Conservation (phyloP, 495 filamentous ascomycete species). For the Achaetomiella virescens region DNA sequence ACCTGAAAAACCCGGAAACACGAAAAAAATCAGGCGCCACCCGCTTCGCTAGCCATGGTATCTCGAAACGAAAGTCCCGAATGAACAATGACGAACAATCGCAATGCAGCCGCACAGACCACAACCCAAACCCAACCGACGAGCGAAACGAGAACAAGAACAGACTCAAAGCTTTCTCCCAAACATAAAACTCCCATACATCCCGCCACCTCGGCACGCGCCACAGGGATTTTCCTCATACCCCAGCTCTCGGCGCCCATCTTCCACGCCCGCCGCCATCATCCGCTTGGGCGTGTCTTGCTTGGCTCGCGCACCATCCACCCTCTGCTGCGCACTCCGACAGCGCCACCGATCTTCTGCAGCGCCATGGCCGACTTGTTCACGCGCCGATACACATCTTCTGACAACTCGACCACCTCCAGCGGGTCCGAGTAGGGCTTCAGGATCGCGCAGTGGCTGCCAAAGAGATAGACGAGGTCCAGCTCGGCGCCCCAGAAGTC, state of each 20-base stretch:
- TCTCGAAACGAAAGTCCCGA: constrained; percentile 1
- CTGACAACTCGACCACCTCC: constrained; percentile 71
- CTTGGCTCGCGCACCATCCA: constrained; percentile 58
- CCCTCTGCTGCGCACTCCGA: constrained; percentile 56
- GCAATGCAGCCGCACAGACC: not conserved
- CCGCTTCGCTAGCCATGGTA: constrained; percentile 10
- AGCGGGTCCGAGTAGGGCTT: constrained; percentile 59
- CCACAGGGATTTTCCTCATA: constrained; percentile 79
- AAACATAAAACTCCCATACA: constrained; percentile 87
- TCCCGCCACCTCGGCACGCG: constrained; percentile 71
- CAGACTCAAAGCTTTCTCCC: constrained; percentile 41
- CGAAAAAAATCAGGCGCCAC: not conserved
- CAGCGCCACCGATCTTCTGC: constrained; percentile 58
- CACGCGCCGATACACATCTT: constrained; percentile 61
- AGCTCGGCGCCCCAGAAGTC: constrained; percentile 57
- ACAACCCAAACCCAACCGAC: not conserved
- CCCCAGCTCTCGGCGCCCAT: constrained; percentile 88
- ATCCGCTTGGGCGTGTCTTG: no score
- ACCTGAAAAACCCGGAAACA: not conserved
- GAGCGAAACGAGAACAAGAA: not conserved
- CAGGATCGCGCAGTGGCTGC: constrained; percentile 52
- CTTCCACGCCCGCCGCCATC: constrained; percentile 66
- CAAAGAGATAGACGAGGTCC: constrained; percentile 58
- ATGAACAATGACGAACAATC: not conserved
- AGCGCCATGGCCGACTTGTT: constrained; percentile 40